phyloP scores from a whole-genome alignment of 306 rosid species.

The Cucumis cinereus region DNA sequence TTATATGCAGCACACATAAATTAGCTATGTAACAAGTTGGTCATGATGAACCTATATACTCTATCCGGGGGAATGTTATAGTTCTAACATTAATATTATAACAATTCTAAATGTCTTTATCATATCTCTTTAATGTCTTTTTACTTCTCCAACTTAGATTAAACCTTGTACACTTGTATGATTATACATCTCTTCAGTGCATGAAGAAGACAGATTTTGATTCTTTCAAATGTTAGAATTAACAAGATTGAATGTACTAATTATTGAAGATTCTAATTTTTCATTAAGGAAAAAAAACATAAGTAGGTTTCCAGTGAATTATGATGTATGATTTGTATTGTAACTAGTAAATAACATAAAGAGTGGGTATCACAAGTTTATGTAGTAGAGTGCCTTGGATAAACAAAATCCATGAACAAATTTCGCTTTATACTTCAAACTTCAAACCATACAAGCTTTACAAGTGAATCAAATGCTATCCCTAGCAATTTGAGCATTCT shows the following conservation, averaged over 20 bases:
- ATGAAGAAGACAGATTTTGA: too few relatives aligned
- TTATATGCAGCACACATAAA: neutral
- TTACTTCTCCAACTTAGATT: too few relatives aligned
- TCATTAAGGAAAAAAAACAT: too few relatives aligned
- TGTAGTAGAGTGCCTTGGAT: neutral
- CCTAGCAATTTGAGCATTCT: neutral
- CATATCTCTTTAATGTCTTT: too few relatives aligned
- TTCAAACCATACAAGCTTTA: neutral
- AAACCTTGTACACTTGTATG: too few relatives aligned
- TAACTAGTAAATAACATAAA: neutral
- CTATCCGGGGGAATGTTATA: too few relatives aligned
- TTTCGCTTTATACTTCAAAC: neutral
- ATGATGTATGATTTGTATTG: neutral
- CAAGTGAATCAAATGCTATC: neutral
- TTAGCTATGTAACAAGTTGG: neutral
- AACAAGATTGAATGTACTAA: too few relatives aligned
- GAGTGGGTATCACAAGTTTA: neutral
- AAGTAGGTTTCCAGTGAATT: neutral
- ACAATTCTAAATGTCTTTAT: too few relatives aligned
- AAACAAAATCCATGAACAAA: neutral
- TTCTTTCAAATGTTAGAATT: too few relatives aligned
- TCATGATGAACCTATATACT: neutral
- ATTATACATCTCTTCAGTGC: too few relatives aligned
- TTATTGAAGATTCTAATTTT: too few relatives aligned
- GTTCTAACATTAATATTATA: too few relatives aligned